Conservation (phyloP, 1,139 yeast genomes). For the Meyerozyma guilliermondii region DNA sequence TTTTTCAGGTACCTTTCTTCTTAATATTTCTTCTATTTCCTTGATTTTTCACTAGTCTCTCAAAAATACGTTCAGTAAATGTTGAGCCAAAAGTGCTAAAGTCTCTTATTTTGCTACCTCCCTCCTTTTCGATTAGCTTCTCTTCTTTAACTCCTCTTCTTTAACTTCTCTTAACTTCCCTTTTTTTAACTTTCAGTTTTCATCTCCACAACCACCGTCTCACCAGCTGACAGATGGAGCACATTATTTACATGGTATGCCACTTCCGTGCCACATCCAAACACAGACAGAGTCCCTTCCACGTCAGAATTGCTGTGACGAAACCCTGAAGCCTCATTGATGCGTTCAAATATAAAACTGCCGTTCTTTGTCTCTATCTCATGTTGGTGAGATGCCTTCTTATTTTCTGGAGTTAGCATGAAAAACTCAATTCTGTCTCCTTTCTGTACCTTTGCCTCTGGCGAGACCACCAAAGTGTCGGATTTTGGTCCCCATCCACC, state of each 20-base stretch:
- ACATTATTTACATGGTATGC: conserved; percentile 39
- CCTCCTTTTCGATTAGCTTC: not conserved
- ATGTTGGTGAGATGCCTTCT: conserved; percentile 8
- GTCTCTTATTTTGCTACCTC: not conserved
- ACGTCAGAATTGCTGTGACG: not conserved
- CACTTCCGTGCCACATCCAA: conserved; percentile 45
- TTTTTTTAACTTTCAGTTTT: not conserved
- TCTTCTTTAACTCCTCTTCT: not conserved
- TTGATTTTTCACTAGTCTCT: no score
- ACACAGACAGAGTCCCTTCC: conserved; percentile 9
- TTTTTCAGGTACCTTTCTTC: no score
- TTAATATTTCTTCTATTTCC: no score
- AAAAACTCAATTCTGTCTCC: conserved; percentile 47
- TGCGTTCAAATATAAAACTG: conserved; percentile 10
- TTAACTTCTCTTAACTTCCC: not conserved
- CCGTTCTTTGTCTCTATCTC: conserved; percentile 3
- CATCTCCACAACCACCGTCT: conserved; percentile 9
- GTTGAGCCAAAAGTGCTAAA: no score
- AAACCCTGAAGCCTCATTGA: conserved; percentile 5
- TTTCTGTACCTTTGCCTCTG: conserved; percentile 39
- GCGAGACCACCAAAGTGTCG: conserved; percentile 53
- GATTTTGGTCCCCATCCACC: conserved; percentile 68
- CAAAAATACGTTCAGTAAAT: no score
- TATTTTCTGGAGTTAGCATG: conserved; percentile 40
- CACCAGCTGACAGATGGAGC: conserved; percentile 42